Percentiles rank a stretch among this genome's conserved stretches.
Conservation (phyloP, 805 yeast genomes). For the Yarrowia yakushimensis region DNA sequence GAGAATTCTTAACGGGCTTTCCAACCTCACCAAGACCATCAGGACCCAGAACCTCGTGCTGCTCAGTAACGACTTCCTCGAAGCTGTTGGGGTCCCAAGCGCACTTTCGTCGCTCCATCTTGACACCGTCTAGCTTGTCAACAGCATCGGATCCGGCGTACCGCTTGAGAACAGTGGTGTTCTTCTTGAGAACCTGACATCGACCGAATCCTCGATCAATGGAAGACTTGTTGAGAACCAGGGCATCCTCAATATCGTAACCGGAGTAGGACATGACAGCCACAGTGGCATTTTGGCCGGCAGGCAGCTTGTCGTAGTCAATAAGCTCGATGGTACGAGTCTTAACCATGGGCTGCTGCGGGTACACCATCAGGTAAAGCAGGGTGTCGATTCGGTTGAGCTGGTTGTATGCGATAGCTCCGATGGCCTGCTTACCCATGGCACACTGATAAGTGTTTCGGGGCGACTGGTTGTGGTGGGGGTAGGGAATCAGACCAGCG, state of each 20-base stretch:
- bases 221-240: conserved; percentile 88
- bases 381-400: conserved; percentile 92
- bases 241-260: conserved; percentile 98
- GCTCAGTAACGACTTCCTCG: conserved; percentile 55
- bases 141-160: conserved; percentile 85
- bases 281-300: conserved; percentile 98
- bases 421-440: conserved; percentile 99
- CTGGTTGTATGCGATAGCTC: conserved; percentile 97
- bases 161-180: conserved; percentile 82
- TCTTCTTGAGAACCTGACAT: conserved; percentile 91
- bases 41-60: conserved; percentile 81
- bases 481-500: conserved; percentile 88
- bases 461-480: conserved; percentile 90
- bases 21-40: conserved; percentile 98
- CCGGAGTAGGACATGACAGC: conserved; percentile 99
- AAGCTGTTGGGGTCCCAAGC: conserved; percentile 15
- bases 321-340: conserved; percentile 94
- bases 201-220: conserved; percentile 97
- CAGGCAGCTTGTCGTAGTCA: conserved; percentile 93
- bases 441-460: conserved; percentile 93
- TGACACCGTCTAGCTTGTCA: conserved; percentile 87
- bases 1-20: conserved; percentile 83
- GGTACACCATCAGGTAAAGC: conserved; percentile 93
- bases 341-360: conserved; percentile 99
- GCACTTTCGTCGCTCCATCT: conserved; percentile 50